A percentile compares a stretch with the other conserved stretches of the same genome.
phyloP scores from a whole-genome alignment of 345 rosid species.

The Populus pruinosa region DNA sequence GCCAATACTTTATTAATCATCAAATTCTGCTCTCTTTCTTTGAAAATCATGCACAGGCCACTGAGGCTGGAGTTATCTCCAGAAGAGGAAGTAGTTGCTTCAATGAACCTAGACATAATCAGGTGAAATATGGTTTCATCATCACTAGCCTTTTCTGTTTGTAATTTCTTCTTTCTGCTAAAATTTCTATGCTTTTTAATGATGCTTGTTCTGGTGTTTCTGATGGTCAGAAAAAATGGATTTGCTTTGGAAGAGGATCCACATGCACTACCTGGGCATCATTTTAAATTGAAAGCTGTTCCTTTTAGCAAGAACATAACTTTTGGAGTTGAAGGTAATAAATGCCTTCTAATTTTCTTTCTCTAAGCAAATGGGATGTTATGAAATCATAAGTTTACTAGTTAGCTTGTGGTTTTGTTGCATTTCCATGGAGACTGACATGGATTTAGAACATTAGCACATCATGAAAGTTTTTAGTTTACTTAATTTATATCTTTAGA shows the following conservation, averaged over 20 bases:
- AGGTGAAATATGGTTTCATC: constrained; percentile 44
- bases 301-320: constrained; percentile 94
- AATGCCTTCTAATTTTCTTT: neutral
- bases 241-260: constrained; percentile 82
- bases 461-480: neutral
- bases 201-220: constrained; percentile 9
- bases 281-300: constrained; percentile 66
- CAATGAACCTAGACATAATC: constrained; percentile 83
- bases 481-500: neutral
- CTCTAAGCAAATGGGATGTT: neutral
- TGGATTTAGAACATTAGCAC: neutral
- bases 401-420: neutral
- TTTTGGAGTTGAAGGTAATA: constrained; percentile 86
- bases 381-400: neutral
- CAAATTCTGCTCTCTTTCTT: neutral
- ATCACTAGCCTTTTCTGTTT: neutral
- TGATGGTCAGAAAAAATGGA: constrained; percentile 68
- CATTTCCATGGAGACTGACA: neutral
- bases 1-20: neutral
- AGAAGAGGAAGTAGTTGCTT: constrained; percentile 78
- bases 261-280: constrained; percentile 67
- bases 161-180: neutral
- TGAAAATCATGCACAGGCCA: constrained; percentile 47
- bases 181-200: neutral
- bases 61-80: constrained; percentile 87